A percentile compares a stretch with the other conserved stretches of the same genome.
phyloP scores from a whole-genome alignment of 495 filamentous ascomycete species.

The Antarctomyces pellizariae region DNA sequence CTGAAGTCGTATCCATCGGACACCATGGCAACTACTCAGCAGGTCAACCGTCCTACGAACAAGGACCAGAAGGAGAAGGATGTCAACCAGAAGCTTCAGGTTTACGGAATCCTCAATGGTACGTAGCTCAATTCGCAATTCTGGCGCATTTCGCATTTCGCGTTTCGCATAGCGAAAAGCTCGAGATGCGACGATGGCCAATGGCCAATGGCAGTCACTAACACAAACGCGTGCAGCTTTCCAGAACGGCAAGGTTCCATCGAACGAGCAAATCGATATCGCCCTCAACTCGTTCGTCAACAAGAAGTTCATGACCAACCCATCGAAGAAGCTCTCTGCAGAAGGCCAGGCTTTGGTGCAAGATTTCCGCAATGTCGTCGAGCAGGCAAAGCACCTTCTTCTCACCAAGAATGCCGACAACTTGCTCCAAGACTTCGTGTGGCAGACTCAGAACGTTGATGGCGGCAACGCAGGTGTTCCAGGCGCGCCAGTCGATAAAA shows the following conservation, averaged over 20 bases:
- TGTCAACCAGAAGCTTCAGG: slow-evolving; percentile 81
- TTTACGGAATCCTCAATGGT: slow-evolving; percentile 79
- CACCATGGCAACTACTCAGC: slow-evolving; percentile 3
- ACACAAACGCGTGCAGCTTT: slow-evolving; percentile 56
- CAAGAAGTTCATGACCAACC: slow-evolving; percentile 38
- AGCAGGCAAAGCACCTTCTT: slow-evolving; percentile 70
- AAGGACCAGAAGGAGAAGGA: slow-evolving; percentile 31
- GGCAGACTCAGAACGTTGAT: slow-evolving; percentile 58
- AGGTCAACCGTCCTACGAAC: slow-evolving; percentile 43
- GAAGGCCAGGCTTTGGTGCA: slow-evolving; percentile 58
- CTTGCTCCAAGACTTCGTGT: slow-evolving; percentile 88
- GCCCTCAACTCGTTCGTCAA: slow-evolving; percentile 66
- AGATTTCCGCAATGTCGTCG: slow-evolving; percentile 63
- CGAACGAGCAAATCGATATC: slow-evolving; percentile 91
- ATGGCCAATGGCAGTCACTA: too few species aligned
- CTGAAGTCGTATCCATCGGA: too few species aligned
- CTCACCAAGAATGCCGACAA: slow-evolving; percentile 91
- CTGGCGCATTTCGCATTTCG: slow-evolving; percentile 8
- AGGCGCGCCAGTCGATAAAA: slow-evolving; percentile 43
- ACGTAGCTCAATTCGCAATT: slow-evolving; percentile 10
- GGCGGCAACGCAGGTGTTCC: slow-evolving; percentile 34
- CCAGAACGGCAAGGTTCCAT: slow-evolving; percentile 72
- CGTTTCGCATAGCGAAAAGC: slow-evolving; percentile 1
- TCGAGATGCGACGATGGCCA: too few species aligned
- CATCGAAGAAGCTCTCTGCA: slow-evolving; percentile 54